These are phyloP conservation scores for Zostera marina DNA, from an alignment of 116 monocot genomes.

Conservation along the genomic window DNA sequence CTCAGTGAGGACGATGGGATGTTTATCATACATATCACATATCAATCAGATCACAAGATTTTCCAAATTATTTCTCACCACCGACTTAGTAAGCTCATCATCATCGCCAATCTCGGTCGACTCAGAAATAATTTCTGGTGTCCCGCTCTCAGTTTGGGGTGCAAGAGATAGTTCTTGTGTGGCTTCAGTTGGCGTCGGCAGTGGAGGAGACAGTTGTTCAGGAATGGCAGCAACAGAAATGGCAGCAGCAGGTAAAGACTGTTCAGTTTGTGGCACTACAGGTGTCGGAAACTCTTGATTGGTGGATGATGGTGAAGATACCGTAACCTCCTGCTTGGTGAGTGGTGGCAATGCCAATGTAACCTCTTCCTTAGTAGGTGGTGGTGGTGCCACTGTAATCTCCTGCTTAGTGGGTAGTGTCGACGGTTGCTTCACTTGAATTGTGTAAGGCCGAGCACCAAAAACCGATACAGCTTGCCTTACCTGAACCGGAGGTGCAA, in stretches of 20 bases:
- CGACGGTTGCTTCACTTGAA: not conserved
- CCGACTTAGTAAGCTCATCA: not conserved
- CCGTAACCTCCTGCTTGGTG: too few relatives aligned
- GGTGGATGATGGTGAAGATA: too few relatives aligned
- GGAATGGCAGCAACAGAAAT: too few relatives aligned
- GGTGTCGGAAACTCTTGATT: too few relatives aligned
- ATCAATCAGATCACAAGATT: not conserved
- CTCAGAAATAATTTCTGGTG: not conserved
- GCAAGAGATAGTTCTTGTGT: not conserved
- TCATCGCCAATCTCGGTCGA: not conserved
- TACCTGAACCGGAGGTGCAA: slow-evolving; percentile 56
- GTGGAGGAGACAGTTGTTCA: too few relatives aligned
- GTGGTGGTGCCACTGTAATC: not conserved
- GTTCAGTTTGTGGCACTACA: too few relatives aligned
- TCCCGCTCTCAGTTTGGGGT: not conserved
- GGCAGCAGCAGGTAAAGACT: too few relatives aligned
- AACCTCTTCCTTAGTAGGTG: not conserved
- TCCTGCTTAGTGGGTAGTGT: not conserved
- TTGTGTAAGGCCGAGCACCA: slow-evolving; percentile 11
- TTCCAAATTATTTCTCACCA: not conserved
- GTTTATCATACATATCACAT: not conserved
- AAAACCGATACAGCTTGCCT: slow-evolving; percentile 54
- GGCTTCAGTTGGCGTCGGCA: too few relatives aligned
- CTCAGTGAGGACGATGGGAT: not conserved
- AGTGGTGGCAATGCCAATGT: too few relatives aligned